These are phyloP conservation scores for Podospora didyma DNA, from an alignment of 495 filamentous ascomycete genomes.

Conservation along the genomic window DNA sequence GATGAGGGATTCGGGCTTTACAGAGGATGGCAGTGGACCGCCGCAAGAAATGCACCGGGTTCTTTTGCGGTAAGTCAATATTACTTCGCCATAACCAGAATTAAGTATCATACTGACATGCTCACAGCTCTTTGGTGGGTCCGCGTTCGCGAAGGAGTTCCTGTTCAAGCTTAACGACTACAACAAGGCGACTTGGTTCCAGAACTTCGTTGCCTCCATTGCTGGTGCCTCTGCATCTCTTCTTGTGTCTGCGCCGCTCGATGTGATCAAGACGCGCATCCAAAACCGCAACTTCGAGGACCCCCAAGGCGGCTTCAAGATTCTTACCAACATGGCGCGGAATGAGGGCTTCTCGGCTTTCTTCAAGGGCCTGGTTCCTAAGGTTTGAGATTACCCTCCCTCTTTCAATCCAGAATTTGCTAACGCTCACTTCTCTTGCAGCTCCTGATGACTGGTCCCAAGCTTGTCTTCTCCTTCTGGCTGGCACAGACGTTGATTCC, in stretches of 20 bases:
- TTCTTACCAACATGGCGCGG: constrained; percentile 81
- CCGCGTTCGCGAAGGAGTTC: constrained; percentile 97
- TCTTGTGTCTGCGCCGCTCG: constrained; percentile 88
- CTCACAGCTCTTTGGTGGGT: constrained; percentile 87
- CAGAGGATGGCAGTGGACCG: constrained; percentile 95
- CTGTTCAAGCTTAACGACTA: constrained; percentile 85
- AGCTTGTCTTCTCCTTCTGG: constrained; percentile 99
- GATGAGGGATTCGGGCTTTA: constrained; percentile 97
- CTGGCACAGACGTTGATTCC: constrained; percentile 89
- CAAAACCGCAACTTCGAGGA: constrained; percentile 99
- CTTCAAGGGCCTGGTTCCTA: constrained; percentile 97
- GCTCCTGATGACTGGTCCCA: constrained; percentile 97
- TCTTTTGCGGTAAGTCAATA: constrained; percentile 78
- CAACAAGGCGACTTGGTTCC: constrained; percentile 87
- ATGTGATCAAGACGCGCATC: constrained; percentile 99
- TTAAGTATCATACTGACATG: constrained; percentile 9
- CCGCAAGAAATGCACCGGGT: constrained; percentile 92
- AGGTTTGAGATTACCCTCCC: constrained; percentile 39
- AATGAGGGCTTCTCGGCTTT: constrained; percentile 81
- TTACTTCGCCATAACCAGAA: background rate
- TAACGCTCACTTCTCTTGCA: constrained; percentile 15
- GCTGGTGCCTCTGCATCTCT: constrained; percentile 89
- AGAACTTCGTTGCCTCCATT: constrained; percentile 97
- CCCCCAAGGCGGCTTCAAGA: constrained; percentile 88
- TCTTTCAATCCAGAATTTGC: background rate